Evolutionary conservation across 2,329 filamentous ascomycete genomes (phyloP), one percentile per base, ranked within the genome.

Genomic region (Calycina herbarum): DNA sequence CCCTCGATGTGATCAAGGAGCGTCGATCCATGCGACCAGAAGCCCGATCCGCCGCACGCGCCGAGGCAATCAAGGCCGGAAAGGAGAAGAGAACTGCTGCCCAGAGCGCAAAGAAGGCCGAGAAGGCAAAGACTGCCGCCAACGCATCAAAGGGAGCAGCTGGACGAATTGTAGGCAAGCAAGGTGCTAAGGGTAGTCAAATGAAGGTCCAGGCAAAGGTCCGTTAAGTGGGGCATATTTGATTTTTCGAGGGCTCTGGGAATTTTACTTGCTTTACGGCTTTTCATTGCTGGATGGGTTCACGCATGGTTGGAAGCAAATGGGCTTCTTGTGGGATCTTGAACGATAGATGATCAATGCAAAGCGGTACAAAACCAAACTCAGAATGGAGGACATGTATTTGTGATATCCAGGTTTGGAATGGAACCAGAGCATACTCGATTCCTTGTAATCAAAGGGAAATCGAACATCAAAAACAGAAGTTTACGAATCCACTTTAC

Each of bases 1-100:
- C 95, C 72, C 94, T 99, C 82, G 95, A 99, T 81, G 93, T 98
- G 79, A 98, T 99, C 89, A 98, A 97, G 90, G 95, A 99, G 90
- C 93, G 93, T 85, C 94, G 95, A 79, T 83, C 87, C 77, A 89
- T 93, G 87, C 93, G 95, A 82, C 95, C 95, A 76, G 95, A 98
- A 86, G 94, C 93, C 80, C 94, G 95, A 81, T 86, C 89, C 77
- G 95, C 95, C 78, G 94, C 93, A 79, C 94, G 95, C 79, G 85
- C 86, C 75, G 85, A 89, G 76, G 94, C 95, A 81, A 94, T 98
- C 85, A 94, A 94, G 87, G 93, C 96, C 81, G 92, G 89, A 85
- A 99, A 99, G 91, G 94, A 96, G 82, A 97, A 98, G 93, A 96
- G 96, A 87, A 85, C 89, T 73, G 93, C 89, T 71, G 86, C 88